These are phyloP conservation scores for Coffea eugenioides DNA, from an alignment of 257 asterid species.

Conservation along the genomic window DNA sequence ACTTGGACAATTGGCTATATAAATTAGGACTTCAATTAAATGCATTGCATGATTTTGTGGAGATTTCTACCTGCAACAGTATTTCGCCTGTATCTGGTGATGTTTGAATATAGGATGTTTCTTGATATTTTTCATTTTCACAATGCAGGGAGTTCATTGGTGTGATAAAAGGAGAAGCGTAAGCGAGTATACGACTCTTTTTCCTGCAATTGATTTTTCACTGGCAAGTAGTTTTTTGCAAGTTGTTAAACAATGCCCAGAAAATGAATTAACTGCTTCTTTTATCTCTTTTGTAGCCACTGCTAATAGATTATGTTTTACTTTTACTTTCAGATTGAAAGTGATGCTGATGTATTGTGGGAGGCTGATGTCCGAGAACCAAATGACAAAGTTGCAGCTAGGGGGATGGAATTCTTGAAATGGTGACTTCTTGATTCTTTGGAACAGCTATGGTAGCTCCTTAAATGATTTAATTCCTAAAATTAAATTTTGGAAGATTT, in stretches of 20 bases:
- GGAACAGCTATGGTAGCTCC: background rate
- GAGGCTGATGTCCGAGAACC: conserved; percentile 61
- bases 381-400: conserved; percentile 61
- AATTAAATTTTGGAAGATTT: background rate
- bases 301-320: background rate
- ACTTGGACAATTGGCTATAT: too few species aligned
- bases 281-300: background rate
- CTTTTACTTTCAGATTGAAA: conserved; percentile 56
- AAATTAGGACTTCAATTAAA: background rate
- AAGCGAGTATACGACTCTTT: conserved; percentile 63
- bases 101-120: background rate
- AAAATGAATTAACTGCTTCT: too few species aligned
- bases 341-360: conserved; percentile 76
- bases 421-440: conserved; percentile 47
- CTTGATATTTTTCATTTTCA: conserved; percentile 2
- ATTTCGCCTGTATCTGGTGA: background rate
- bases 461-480: background rate
- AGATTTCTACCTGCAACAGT: background rate
- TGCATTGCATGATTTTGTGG: background rate
- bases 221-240: conserved; percentile 48
- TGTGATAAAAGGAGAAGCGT: conserved; percentile 90
- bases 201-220: conserved; percentile 96
- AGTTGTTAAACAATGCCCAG: background rate
- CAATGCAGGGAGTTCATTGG: conserved; percentile 90
- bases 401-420: conserved; percentile 75